Evolutionary conservation across 176 grass and related monocot species (phyloP).

Genomic region (Avena sativa): DNA sequence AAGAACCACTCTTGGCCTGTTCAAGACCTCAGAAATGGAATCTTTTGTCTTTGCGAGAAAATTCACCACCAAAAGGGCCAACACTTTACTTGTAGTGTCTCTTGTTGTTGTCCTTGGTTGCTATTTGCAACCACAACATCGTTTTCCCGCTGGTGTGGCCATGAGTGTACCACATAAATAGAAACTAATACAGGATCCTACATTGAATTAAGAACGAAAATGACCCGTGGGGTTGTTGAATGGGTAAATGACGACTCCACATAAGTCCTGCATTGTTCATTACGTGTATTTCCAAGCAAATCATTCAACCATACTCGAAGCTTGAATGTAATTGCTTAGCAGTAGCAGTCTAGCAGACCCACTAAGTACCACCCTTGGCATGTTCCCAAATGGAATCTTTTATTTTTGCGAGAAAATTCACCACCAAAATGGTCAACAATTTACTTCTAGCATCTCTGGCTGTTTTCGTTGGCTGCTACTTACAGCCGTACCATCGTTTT

Average conservation of each 20-base stretch:
- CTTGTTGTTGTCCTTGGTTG: too few relatives aligned
- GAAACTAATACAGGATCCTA: too few relatives aligned
- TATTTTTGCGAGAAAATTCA: background rate
- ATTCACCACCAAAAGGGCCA: too few relatives aligned
- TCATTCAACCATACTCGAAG: background rate
- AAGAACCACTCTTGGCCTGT: too few relatives aligned
- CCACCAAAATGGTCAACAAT: background rate
- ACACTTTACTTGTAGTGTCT: too few relatives aligned
- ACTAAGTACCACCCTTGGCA: constrained; percentile 7
- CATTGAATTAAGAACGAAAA: background rate
- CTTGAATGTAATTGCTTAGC: background rate
- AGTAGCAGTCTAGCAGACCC: background rate
- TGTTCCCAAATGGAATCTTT: constrained; percentile 14
- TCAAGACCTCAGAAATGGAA: too few relatives aligned
- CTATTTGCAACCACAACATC: too few relatives aligned
- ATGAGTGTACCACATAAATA: too few relatives aligned
- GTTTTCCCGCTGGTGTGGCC: too few relatives aligned
- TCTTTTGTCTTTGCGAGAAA: too few relatives aligned
- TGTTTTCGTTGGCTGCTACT: background rate
- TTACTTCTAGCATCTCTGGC: background rate
- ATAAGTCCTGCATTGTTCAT: background rate
- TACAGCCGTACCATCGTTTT: background rate
- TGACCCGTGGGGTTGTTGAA: background rate
- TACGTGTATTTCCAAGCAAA: background rate
- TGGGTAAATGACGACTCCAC: background rate